phyloP scores from a whole-genome alignment of 768 basidiomycete species.

The Boletellus ananiceps region DNA sequence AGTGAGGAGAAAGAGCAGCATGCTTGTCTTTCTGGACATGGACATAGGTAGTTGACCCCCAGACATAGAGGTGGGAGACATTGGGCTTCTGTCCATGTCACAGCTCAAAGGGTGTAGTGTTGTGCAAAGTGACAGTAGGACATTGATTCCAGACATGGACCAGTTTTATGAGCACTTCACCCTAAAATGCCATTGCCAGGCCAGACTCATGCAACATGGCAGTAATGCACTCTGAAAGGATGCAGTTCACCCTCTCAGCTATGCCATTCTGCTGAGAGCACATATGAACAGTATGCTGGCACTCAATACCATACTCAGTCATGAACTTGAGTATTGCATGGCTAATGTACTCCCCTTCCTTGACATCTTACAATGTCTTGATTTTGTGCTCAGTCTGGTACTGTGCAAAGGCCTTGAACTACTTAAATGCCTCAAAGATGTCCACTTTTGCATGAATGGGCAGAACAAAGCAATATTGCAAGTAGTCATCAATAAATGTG shows the following conservation, averaged over 20 bases:
- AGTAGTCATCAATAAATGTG: too few relatives aligned
- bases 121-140: neutral
- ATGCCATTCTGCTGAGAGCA: too few relatives aligned
- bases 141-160: neutral
- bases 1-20: neutral
- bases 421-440: neutral
- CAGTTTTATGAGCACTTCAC: too few relatives aligned
- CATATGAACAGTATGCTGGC: too few relatives aligned
- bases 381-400: too few relatives aligned
- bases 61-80: neutral
- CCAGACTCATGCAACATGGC: neutral
- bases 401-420: neutral
- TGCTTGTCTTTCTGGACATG: neutral
- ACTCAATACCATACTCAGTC: too few relatives aligned
- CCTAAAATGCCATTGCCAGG: too few relatives aligned
- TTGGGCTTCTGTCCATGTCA: neutral
- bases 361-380: too few relatives aligned
- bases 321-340: too few relatives aligned
- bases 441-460: neutral
- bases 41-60: neutral
- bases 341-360: too few relatives aligned
- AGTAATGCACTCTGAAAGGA: neutral
- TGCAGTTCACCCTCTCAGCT: too few relatives aligned
- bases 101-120: neutral
- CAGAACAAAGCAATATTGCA: neutral